phyloP scores from a whole-genome alignment of 768 basidiomycete genomes.

The Xerocomus brunneocitrinus region DNA sequence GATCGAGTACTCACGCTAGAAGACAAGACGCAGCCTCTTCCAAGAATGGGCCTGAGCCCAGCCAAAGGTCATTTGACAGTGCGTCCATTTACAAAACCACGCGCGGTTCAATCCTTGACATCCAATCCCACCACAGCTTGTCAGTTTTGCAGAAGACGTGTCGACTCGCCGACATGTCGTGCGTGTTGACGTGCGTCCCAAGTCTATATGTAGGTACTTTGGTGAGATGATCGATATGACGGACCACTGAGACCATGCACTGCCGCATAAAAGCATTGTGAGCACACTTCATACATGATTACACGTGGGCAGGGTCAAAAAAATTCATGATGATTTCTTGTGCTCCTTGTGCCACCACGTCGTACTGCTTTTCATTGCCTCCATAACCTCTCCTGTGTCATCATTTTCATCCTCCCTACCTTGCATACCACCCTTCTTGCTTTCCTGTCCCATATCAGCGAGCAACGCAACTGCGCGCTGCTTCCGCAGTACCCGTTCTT shows the following conservation, averaged over 20 bases:
- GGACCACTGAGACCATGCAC: slow-evolving; percentile 22
- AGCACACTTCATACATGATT: no score
- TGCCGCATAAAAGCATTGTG: no score
- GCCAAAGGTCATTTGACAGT: slow-evolving; percentile 68
- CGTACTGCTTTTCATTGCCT: slow-evolving; percentile 1
- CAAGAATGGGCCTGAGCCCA: slow-evolving; percentile 54
- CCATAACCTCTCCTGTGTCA: slow-evolving; percentile 11
- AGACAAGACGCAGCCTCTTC: slow-evolving; percentile 41
- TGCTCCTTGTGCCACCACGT: slow-evolving; percentile 5
- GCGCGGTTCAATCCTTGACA: slow-evolving; percentile 12
- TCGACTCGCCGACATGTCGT: slow-evolving; percentile 69
- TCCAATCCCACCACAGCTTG: slow-evolving; percentile 30
- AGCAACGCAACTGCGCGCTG: slow-evolving; percentile 35
- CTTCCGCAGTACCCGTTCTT: slow-evolving; percentile 30
- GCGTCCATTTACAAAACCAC: slow-evolving; percentile 12
- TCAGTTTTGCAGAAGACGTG: slow-evolving; percentile 55
- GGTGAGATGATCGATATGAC: slow-evolving; percentile 59
- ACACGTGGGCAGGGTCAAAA: no score
- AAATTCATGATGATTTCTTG: no score
- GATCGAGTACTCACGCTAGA: slow-evolving; percentile 42
- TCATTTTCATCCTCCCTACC: neutral
- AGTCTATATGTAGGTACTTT: slow-evolving; percentile 80
- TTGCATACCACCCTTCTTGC: neutral
- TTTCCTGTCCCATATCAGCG: neutral
- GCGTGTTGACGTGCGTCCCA: slow-evolving; percentile 18